Conservation (phyloP, 306 rosid genomes). For the Casuarina equisetifolia region DNA sequence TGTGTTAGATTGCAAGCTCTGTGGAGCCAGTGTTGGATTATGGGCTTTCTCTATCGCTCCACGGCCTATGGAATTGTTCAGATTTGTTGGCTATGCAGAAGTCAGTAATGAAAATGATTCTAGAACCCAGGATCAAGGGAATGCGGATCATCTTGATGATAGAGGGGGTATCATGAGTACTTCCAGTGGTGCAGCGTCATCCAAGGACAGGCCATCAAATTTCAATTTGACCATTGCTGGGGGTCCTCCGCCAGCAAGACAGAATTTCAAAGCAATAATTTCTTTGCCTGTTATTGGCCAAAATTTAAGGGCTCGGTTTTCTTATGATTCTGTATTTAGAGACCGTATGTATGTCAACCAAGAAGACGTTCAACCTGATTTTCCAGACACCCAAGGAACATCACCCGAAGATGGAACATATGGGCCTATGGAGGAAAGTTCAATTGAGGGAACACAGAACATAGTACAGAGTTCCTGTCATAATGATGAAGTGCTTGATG, state of each 20-base stretch:
- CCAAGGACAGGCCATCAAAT: conserved; percentile 44
- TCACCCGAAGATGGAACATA: conserved; percentile 35
- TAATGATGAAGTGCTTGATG: conserved; percentile 26
- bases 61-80: conserved; percentile 66
- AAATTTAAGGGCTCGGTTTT: conserved; percentile 76
- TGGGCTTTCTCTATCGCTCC: conserved; percentile 74
- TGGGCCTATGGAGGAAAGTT: conserved; percentile 31
- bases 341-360: conserved; percentile 34
- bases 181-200: conserved; percentile 40
- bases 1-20: conserved; percentile 80
- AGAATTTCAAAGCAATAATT: conserved; percentile 80
- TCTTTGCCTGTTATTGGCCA: conserved; percentile 83
- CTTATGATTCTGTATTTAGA: conserved; percentile 48
- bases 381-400: conserved; percentile 34
- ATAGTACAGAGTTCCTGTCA: conserved; percentile 26
- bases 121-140: conserved; percentile 35
- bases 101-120: conserved; percentile 37
- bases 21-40: conserved; percentile 94
- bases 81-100: conserved; percentile 71
- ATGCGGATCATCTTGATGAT: conserved; percentile 33
- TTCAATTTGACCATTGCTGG: conserved; percentile 90
- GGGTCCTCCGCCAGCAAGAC: conserved; percentile 93
- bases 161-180: conserved; percentile 34
- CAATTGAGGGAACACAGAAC: conserved; percentile 22
- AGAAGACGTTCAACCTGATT: conserved; percentile 33